These are phyloP conservation scores for Fusarium dimerum DNA, from an alignment of 2,329 filamentous ascomycete species.

Conservation along the genomic window DNA sequence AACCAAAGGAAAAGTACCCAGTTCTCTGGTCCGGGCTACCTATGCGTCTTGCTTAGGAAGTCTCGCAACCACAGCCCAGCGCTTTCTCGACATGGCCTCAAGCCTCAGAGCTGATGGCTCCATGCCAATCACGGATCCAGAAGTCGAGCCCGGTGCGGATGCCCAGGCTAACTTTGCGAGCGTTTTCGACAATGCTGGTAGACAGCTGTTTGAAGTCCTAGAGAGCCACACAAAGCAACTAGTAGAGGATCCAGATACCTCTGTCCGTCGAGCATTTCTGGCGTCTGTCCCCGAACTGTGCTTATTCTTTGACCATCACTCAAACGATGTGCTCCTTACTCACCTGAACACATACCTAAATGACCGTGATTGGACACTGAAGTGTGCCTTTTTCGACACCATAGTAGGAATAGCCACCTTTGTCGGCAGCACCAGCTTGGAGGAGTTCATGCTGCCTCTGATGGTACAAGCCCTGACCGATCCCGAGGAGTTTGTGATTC, in stretches of 20 bases:
- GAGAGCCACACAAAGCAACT: conserved; percentile 87
- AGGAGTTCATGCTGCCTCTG: conserved; percentile 92
- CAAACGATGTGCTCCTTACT: conserved; percentile 93
- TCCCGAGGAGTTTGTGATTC: conserved; percentile 89
- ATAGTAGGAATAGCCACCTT: conserved; percentile 92
- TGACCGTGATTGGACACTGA: conserved; percentile 93
- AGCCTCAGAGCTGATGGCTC: conserved; percentile 83
- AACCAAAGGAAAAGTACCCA: conserved; percentile 49
- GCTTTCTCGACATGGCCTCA: conserved; percentile 88
- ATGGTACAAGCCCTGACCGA: conserved; percentile 96
- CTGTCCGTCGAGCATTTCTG: conserved; percentile 87
- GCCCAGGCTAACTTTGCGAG: conserved; percentile 74
- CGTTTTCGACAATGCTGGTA: conserved; percentile 83
- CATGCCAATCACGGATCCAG: conserved; percentile 74
- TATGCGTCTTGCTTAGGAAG: conserved; percentile 93
- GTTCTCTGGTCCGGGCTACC: conserved; percentile 76
- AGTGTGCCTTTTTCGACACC: conserved; percentile 94
- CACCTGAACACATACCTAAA: conserved; percentile 98
- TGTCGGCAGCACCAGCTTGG: conserved; percentile 82
- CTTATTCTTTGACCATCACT: conserved; percentile 89
- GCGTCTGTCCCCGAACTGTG: conserved; percentile 90
- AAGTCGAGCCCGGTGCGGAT: conserved; percentile 71
- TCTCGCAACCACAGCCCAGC: conserved; percentile 79
- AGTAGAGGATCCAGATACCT: conserved; percentile 81
- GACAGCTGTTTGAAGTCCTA: conserved; percentile 80